Evolutionary conservation across 371 early-diverging fungal species (phyloP), one percentile per base, ranked within the genome.

Genomic region (Mucor racemosus): DNA sequence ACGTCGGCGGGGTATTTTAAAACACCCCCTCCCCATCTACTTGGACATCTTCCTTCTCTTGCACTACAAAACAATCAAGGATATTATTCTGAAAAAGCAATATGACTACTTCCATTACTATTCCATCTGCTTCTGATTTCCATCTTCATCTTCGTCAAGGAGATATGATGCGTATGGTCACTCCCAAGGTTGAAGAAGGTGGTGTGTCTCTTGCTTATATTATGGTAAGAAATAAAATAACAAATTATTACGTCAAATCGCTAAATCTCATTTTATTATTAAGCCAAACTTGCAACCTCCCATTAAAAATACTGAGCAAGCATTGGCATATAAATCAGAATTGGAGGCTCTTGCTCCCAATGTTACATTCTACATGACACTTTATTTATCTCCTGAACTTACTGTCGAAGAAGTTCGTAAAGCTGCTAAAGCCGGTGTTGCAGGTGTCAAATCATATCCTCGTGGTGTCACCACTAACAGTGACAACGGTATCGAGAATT

Each of bases 401-500:
- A 97, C 97, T 1, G 90, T 91, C 1, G 95, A 92, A 34, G 99
- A 97, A 76, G 91, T 97, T 60, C 73, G 80, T 65, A 92, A 92
- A 75, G 99, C 99, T 0, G 88, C 89, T 31, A 81, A 84, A 62
- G 91, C 92, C 19, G 98, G 98, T 34, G 85, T 99, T 65, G 89
- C 88, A n/a, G 94, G 95, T 60, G 98, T 98, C 64, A 98, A 98
- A 77, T 93, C 95, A 10, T 98, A 98, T 76, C 99, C 99, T 21
- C 89, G 97, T 38, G 98, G 99, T 38, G 99, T 99, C 26, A 99
- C 99, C 0, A 99, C 99, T 65, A 98, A 99, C 88, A 91, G 92
- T 66, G 97, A 97, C 62, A 87, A 88, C 63, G 99, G 99, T 57
- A 95, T 99, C 67, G 94, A 95, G 68, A 88, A 87, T 72, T 95